Percentiles rank a stretch among this genome's conserved stretches.
Evolutionary conservation across 306 rosid species (phyloP).

Genomic region (Erythrophleum fordii): DNA sequence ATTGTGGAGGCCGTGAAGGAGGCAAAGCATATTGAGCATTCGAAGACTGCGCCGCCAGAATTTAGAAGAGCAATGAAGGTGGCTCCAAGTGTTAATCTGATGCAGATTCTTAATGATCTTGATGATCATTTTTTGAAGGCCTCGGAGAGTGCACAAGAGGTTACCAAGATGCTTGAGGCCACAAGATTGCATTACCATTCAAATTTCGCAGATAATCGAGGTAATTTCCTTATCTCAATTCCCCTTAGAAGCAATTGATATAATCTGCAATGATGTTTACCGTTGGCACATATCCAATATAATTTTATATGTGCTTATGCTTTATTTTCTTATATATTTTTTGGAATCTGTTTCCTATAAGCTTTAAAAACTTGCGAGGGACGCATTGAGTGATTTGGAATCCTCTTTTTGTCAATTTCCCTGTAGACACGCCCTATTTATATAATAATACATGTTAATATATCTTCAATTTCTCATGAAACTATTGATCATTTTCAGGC

Average conservation of each 20-base stretch:
- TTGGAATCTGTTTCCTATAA: background rate
- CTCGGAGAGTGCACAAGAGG: slow-evolving; percentile 76
- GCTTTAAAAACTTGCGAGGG: background rate
- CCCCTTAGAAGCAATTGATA: background rate
- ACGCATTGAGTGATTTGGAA: background rate
- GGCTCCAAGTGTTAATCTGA: slow-evolving; percentile 52
- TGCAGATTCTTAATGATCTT: slow-evolving; percentile 58
- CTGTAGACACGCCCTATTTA: background rate
- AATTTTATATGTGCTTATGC: background rate
- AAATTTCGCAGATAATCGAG: slow-evolving; percentile 86
- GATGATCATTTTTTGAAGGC: slow-evolving; percentile 79
- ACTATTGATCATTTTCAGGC: background rate
- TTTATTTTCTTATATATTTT: background rate
- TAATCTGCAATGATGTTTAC: background rate
- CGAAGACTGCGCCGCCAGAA: slow-evolving; percentile 71
- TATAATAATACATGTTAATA: background rate
- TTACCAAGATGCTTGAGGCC: slow-evolving; percentile 83
- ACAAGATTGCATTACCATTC: slow-evolving; percentile 93
- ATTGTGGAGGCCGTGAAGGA: slow-evolving; percentile 35
- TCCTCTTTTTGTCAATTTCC: background rate
- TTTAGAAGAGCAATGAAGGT: slow-evolving; percentile 57
- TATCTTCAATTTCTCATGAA: background rate
- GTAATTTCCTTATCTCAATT: slow-evolving; percentile 40
- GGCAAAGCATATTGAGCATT: slow-evolving; percentile 60
- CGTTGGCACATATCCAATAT: background rate